These are phyloP conservation scores for Colletotrichum costaricense DNA, from an alignment of 2,329 filamentous ascomycete species.

Conservation along the genomic window DNA sequence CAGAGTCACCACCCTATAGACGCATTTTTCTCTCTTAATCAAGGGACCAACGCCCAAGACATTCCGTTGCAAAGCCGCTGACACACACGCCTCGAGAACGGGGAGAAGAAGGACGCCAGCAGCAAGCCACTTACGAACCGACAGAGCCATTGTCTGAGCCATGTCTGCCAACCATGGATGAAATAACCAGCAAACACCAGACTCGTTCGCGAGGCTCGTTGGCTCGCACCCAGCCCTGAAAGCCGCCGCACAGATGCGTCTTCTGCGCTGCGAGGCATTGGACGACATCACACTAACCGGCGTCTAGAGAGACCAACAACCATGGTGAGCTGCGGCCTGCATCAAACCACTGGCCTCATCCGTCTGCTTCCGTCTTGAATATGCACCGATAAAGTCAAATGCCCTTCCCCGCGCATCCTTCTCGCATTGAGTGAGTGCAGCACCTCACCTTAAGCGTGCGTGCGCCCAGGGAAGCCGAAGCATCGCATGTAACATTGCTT, in stretches of 20 bases:
- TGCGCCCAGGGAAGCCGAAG: too few species aligned
- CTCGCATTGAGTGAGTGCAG: neutral
- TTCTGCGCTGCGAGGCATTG: neutral
- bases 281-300: slow-evolving; percentile 7
- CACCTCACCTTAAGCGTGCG: neutral
- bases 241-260: slow-evolving; percentile 7
- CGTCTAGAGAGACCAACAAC: neutral
- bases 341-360: neutral
- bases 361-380: neutral
- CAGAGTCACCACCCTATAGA: neutral
- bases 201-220: neutral
- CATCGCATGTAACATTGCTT: neutral
- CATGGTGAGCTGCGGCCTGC: neutral
- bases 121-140: neutral
- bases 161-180: neutral
- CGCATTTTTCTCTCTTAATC: too few species aligned
- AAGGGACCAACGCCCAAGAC: neutral
- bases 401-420: neutral
- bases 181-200: neutral
- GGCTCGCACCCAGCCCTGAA: neutral
- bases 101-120: neutral
- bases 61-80: neutral
- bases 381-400: neutral
- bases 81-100: neutral
- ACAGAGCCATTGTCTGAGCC: neutral